Percentiles rank a stretch among this genome's conserved stretches.
Conservation (phyloP, 2,329 filamentous ascomycete species). For the Aotearoamyces nothofagi region DNA sequence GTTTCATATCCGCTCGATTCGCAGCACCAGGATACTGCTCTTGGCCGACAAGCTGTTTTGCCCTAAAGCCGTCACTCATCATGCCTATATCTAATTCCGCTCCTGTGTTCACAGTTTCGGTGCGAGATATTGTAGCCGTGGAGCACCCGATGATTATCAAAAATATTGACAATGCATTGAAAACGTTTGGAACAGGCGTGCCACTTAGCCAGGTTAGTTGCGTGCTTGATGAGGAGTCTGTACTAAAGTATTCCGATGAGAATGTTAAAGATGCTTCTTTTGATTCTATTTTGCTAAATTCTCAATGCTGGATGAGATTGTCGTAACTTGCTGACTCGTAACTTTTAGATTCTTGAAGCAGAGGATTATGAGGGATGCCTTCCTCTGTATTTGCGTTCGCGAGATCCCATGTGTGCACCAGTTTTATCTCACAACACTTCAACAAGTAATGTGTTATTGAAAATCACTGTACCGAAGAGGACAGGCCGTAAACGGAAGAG, state of each 20-base stretch:
- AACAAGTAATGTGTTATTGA: conserved; percentile 74
- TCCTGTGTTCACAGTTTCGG: conserved; percentile 34
- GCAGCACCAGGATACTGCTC: no score
- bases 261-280: no score
- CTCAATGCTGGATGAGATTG: no score
- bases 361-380: conserved; percentile 30
- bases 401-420: conserved; percentile 66
- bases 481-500: conserved; percentile 78
- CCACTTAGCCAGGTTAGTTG: conserved; percentile 16
- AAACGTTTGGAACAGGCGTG: conserved; percentile 34
- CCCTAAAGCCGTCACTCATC: no score
- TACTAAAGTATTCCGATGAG: no score
- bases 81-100: conserved; percentile 5
- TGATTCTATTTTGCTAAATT: no score
- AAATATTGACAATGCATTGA: conserved; percentile 47
- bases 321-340: background rate
- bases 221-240: no score
- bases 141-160: conserved; percentile 54
- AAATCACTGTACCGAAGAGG: conserved; percentile 71
- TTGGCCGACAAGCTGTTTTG: no score
- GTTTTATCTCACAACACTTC: conserved; percentile 60
- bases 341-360: conserved; percentile 26
- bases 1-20: no score
- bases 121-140: conserved; percentile 38
- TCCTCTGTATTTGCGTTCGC: conserved; percentile 63